A percentile compares a stretch with the other conserved stretches of the same genome.
phyloP scores from a whole-genome alignment of 495 filamentous ascomycete species.

The Podospora conica region DNA sequence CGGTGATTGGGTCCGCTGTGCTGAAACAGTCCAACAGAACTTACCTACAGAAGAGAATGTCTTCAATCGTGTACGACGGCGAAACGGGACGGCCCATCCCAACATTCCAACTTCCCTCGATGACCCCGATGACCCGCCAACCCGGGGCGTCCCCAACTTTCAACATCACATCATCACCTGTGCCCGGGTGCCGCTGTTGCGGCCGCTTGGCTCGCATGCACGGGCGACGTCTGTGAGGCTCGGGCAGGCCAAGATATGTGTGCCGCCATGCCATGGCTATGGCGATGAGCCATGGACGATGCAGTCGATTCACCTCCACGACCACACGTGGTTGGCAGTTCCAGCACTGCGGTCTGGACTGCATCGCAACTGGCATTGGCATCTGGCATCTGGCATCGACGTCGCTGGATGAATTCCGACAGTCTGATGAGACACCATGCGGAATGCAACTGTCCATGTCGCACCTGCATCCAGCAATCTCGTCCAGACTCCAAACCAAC shows the following conservation, averaged over 20 bases:
- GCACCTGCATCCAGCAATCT: background rate
- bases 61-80: constrained; percentile 8
- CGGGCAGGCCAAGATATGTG: background rate
- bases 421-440: constrained; percentile 3
- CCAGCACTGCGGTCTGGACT: background rate
- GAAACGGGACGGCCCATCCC: constrained; percentile 7
- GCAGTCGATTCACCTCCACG: too few species aligned
- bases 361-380: background rate
- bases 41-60: background rate
- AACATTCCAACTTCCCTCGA: background rate
- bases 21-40: too few species aligned
- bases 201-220: background rate
- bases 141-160: background rate
- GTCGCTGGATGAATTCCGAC: background rate
- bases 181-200: background rate
- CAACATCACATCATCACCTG: background rate
- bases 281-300: background rate
- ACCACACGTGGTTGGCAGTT: constrained; percentile 6
- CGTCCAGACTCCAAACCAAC: background rate
- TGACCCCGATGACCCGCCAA: background rate
- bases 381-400: too few species aligned
- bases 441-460: background rate
- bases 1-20: background rate
- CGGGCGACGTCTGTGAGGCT: background rate
- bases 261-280: background rate